Evolutionary conservation across 306 rosid species (phyloP), one percentile per base, ranked within the genome.

Genomic region (Acmispon strigosus): DNA sequence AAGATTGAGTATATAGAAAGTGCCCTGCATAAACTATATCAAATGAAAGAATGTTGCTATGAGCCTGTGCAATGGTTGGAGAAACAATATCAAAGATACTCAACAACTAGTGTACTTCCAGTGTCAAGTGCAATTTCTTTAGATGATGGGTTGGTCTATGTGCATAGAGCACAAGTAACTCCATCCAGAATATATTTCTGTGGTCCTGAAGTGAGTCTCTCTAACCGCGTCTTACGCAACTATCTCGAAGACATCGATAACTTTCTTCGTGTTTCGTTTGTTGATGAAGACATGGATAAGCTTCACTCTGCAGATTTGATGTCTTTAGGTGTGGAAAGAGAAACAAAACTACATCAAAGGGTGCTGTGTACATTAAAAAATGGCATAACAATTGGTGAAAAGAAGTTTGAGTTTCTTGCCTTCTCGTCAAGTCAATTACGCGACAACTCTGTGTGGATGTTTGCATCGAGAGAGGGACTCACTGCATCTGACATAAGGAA

Each of bases 401-500:
- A 86, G 80, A 89, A 64, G 69, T 92, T 89, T 61, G 91, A 90
- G 61, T 90, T 90, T 84, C 88, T 92, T 12, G 96, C 96, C 20
- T 92, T 85, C 85, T 90, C 96, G 0, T 78, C 98, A 8, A 92
- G 98, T 85, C 96, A 90, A 13, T 65, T 90, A 68, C 70, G 92
- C 20, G 96, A 90, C 4, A 86, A 81, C 85, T 88, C 98, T 3
- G 13, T 62, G 27, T 92, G 98, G 98, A 90, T 92, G 96, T 90
- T 92, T 90, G 96, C 98, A 73, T 63, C 95, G 8, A 76, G 73
- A 12, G 1, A 3, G 29, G 83, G 62, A 39, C 62, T 56, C 39
- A 70, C 79, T 70, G 89, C 96, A 68, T 51, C 68, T 13, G n/a
- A 4, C n/a, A 90, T 92, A 62, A 83, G 96, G 78, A 18, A 27